Evolutionary conservation across 108 stramenopile species (phyloP), one percentile per base, ranked within the genome.

Genomic region (Discostella stelligeroides): DNA sequence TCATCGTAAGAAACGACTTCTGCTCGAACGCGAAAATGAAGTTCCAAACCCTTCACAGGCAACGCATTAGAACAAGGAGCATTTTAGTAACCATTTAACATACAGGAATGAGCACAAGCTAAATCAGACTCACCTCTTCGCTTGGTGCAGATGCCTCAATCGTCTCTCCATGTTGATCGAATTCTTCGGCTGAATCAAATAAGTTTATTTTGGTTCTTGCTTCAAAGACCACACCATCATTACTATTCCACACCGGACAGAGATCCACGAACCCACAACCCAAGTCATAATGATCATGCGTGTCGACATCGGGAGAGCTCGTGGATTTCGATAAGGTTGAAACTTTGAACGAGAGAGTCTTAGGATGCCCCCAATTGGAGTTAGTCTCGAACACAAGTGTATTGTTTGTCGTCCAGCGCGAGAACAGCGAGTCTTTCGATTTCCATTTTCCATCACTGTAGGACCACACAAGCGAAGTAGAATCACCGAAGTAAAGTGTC

Each of bases 281-380:
- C 40, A 81, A 47, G 17, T 85, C 84, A n/a, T 70, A 56, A 21
- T 57, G 51, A 38, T 68, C 30, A 56, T 60, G 63, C 10, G 30
- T 27, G 15, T 63, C 50, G 51, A 64, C 58, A 25, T 78, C 80
- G 60, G 53, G 40, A 20, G 48, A 42, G 62, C 62, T 75, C 5
- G 43, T n/a, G 47, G 7, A 25, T 54, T 37, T 48, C 23, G 71
- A 51, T 23, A 55, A 11, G 37, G 62, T 75, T 21, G 86, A 73
- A 0, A 91, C 47, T 63, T 85, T 74, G 21, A 90, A 70, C 0
- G 88, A 81, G 14, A 91, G 63, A 28, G 92, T 88, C 68, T 85
- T 84, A 8, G 92, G 92, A 45, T 74, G 72, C n/a, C 92, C 92
- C 89, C 89, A 93, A 15, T 85, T 83, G 17, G 92, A 91, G 21